Conservation (phyloP, 1,284 basidiomycete genomes). For the Cryptococcus jaspeensis region DNA sequence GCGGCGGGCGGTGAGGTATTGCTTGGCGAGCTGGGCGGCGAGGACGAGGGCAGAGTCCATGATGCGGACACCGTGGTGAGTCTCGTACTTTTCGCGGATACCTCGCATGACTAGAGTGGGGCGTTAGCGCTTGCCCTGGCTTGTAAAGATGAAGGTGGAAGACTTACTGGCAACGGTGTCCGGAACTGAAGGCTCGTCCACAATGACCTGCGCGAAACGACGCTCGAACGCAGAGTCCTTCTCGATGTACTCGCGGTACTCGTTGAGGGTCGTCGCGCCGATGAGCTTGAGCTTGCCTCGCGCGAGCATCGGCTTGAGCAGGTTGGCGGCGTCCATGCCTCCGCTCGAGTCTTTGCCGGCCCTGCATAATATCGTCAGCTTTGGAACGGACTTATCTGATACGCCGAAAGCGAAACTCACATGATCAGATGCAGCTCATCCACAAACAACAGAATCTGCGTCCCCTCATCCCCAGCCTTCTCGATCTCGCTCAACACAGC, state of each 20-base stretch:
- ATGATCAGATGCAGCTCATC: slow-evolving; percentile 93
- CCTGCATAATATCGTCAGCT: slow-evolving; percentile 3
- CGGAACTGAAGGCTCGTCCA: slow-evolving; percentile 86
- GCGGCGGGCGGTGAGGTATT: slow-evolving; percentile 83
- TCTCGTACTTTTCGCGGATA: slow-evolving; percentile 72
- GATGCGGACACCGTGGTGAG: slow-evolving; percentile 85
- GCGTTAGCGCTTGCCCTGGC: slow-evolving; percentile 2
- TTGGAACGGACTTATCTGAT: too few species aligned
- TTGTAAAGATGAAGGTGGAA: background rate
- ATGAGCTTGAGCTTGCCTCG: slow-evolving; percentile 88
- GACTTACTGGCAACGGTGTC: slow-evolving; percentile 76
- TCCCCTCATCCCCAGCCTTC: slow-evolving; percentile 79
- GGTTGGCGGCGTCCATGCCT: slow-evolving; percentile 65
- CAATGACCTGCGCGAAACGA: slow-evolving; percentile 89
- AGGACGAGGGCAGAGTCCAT: slow-evolving; percentile 85
- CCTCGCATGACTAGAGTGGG: slow-evolving; percentile 65
- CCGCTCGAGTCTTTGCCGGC: slow-evolving; percentile 45
- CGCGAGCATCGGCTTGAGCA: slow-evolving; percentile 85
- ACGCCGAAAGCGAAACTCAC: slow-evolving; percentile 58
- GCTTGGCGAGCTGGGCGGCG: slow-evolving; percentile 88
- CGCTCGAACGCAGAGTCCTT: slow-evolving; percentile 92
- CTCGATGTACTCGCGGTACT: slow-evolving; percentile 95
- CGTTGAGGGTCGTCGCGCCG: slow-evolving; percentile 89
- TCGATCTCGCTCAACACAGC: slow-evolving; percentile 87
- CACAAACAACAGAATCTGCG: slow-evolving; percentile 87